Conservation (phyloP, 2,329 filamentous ascomycete genomes). For the Penicillium sp. region DNA sequence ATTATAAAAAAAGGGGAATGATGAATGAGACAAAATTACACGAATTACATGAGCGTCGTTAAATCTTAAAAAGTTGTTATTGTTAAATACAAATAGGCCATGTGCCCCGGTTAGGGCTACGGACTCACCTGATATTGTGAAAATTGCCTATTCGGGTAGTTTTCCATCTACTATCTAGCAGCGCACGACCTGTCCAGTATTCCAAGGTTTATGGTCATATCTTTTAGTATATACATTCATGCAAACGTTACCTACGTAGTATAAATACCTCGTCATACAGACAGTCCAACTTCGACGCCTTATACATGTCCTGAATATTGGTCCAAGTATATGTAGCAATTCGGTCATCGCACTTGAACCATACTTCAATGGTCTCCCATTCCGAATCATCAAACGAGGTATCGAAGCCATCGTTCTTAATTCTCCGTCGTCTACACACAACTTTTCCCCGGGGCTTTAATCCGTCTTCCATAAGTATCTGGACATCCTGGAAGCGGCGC, state of each 20-base stretch:
- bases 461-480: constrained; percentile 10
- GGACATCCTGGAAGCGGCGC: constrained; percentile 5
- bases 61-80: too few species aligned
- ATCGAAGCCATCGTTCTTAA: neutral
- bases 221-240: neutral
- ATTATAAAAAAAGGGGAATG: too few species aligned
- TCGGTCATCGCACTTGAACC: constrained; percentile 4
- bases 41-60: too few species aligned
- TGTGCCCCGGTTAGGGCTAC: too few species aligned
- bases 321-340: neutral
- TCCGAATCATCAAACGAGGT: neutral
- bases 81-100: too few species aligned
- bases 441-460: constrained; percentile 2
- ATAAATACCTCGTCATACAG: neutral
- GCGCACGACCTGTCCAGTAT: too few species aligned
- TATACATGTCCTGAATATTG: constrained; percentile 3
- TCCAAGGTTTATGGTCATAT: too few species aligned
- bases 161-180: too few species aligned
- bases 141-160: too few species aligned
- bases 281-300: neutral
- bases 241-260: neutral
- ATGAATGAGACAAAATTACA: too few species aligned
- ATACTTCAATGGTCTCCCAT: constrained; percentile 7
- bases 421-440: neutral
- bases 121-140: too few species aligned